Conservation (phyloP, 768 basidiomycete genomes). For the Boletus huronensis region DNA sequence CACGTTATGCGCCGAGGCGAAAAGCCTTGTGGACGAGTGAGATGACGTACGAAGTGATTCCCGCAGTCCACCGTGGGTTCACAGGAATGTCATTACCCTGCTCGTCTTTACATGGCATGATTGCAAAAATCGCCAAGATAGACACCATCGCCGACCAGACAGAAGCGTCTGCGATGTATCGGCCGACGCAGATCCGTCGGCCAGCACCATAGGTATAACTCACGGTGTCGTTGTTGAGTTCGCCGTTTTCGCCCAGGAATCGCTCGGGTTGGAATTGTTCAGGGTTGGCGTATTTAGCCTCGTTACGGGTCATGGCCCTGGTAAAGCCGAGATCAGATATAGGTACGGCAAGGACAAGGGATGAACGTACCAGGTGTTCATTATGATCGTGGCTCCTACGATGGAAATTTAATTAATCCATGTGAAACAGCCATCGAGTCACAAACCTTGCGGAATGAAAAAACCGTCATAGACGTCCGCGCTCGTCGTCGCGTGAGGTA, state of each 20-base stretch:
- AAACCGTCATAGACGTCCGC: constrained; percentile 46
- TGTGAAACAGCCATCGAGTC: too few species aligned
- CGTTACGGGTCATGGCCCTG: constrained; percentile 35
- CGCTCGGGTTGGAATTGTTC: constrained; percentile 37
- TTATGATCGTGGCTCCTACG: constrained; percentile 29
- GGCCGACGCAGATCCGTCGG: constrained; percentile 39
- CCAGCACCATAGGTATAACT: constrained; percentile 36
- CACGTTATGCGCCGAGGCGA: background rate
- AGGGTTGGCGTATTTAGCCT: constrained; percentile 32
- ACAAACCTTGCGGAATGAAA: constrained; percentile 51
- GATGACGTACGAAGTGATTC: constrained; percentile 26
- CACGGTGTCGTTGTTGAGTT: constrained; percentile 30
- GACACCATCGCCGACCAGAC: constrained; percentile 35
- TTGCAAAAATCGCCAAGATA: constrained; percentile 35
- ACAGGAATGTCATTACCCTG: constrained; percentile 23
- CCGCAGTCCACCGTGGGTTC: constrained; percentile 22
- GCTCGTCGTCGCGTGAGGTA: constrained; percentile 35
- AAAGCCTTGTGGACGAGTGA: background rate
- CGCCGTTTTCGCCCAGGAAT: constrained; percentile 24
- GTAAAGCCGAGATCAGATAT: background rate
- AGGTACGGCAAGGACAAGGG: background rate
- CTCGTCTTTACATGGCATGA: constrained; percentile 28
- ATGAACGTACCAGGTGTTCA: constrained; percentile 24
- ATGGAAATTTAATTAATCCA: background rate
- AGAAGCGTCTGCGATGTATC: constrained; percentile 40